phyloP scores from a whole-genome alignment of 2,329 filamentous ascomycete genomes.

The Penicillium glabrum region DNA sequence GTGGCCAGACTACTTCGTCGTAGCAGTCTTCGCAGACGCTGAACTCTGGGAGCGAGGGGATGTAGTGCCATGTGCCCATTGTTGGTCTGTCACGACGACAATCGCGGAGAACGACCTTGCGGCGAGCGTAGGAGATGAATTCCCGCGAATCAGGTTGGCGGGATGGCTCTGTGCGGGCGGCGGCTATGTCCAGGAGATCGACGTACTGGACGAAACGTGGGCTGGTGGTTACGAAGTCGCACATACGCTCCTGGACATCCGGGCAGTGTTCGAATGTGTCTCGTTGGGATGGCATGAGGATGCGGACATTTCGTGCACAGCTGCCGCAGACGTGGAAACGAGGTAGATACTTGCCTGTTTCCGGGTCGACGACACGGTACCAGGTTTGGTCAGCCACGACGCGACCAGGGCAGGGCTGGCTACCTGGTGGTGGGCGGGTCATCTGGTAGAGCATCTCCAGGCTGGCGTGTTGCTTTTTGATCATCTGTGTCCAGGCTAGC shows the following conservation, averaged over 20 bases:
- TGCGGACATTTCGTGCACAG: conserved; percentile 71
- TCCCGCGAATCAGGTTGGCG: conserved; percentile 55
- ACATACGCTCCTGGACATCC: conserved; percentile 56
- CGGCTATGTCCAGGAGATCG: conserved; percentile 56
- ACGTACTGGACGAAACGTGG: conserved; percentile 59
- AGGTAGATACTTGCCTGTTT: conserved; percentile 61
- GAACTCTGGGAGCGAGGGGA: conserved; percentile 72
- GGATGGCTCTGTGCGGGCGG: conserved; percentile 40
- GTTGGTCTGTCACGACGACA: conserved; percentile 66
- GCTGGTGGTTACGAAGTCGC: conserved; percentile 66
- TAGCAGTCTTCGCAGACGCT: conserved; percentile 88
- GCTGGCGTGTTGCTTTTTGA: conserved; percentile 67
- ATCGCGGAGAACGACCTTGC: conserved; percentile 59
- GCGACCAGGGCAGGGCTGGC: conserved; percentile 60
- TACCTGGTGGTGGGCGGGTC: conserved; percentile 59
- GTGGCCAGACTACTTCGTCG: conserved; percentile 73
- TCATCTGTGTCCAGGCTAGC: conserved; percentile 77
- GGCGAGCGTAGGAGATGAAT: conserved; percentile 64
- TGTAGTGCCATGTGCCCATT: conserved; percentile 72
- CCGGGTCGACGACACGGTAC: conserved; percentile 72
- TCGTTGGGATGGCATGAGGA: conserved; percentile 69
- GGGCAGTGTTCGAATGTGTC: conserved; percentile 60
- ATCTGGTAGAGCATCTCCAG: conserved; percentile 70
- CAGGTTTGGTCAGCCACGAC: conserved; percentile 62
- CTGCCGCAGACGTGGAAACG: conserved; percentile 74